A percentile compares a stretch with the other conserved stretches of the same genome.
These are phyloP conservation scores for Pythium brassicae DNA, from an alignment of 352 stramenopile species.

Conservation along the genomic window DNA sequence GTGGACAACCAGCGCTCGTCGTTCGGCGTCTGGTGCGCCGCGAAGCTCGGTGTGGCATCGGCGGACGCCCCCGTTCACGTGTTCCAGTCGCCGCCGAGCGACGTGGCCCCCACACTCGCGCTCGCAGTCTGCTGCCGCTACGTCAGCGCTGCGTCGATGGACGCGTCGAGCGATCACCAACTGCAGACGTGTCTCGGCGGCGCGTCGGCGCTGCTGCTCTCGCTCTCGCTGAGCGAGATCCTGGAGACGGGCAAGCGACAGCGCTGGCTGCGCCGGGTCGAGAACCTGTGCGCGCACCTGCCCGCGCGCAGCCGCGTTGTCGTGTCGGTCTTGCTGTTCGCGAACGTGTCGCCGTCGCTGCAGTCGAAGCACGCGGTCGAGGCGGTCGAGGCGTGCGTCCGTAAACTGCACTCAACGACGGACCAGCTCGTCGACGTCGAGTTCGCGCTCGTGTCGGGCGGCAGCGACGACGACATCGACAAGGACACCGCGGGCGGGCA, in stretches of 20 bases:
- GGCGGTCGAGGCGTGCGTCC: conserved; percentile 23
- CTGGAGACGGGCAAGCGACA: conserved; percentile 23
- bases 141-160: conserved; percentile 31
- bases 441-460: conserved; percentile 6
- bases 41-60: conserved; percentile 31
- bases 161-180: conserved; percentile 3
- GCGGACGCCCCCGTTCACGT: conserved; percentile 24
- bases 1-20: conserved; percentile 44
- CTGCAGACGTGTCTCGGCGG: conserved; percentile 31
- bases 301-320: conserved; percentile 26
- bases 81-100: conserved; percentile 5
- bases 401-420: conserved; percentile 22
- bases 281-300: conserved; percentile 25
- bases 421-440: conserved; percentile 18
- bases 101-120: conserved; percentile 4
- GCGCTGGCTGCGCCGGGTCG: conserved; percentile 41
- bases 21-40: conserved; percentile 72
- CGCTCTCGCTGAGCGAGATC: conserved; percentile 46
- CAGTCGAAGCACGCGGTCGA: conserved; percentile 11
- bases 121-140: conserved; percentile 58
- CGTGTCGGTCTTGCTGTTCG: conserved; percentile 40
- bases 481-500: not conserved
- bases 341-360: conserved; percentile 19
- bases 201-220: conserved; percentile 48
- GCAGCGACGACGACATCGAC: not conserved